Evolutionary conservation across 2,329 filamentous ascomycete species (phyloP), one percentile per base, ranked within the genome.

Genomic region (Epichloe sylvatica): DNA sequence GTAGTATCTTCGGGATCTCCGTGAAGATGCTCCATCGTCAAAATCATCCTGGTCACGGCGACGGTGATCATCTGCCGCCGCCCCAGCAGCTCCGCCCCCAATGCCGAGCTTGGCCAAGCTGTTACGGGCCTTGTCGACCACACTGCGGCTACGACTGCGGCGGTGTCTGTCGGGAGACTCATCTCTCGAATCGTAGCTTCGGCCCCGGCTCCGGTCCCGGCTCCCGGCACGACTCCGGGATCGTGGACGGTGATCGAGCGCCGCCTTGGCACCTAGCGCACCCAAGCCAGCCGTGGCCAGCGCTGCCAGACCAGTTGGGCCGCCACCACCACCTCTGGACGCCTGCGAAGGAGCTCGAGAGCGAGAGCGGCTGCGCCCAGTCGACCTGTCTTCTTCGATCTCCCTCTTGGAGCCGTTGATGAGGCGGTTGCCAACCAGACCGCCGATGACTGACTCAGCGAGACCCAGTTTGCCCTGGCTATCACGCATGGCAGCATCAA

Each of bases 381-480:
- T 78, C 43, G 64, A 65, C 53, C 67, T 69, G 65, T 76, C 81
- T 70, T 74, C 79, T 60, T 74, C 81, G 63, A 80, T 84, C 61
- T 76, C 78, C 64, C 73, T 78, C 68, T 74, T 76, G 45, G 84
- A 80, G 19, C 90, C 90, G 61, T 95, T 90, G 63, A 94, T 78
- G 53, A 95, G 70, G 49, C 86, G 84, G 67, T 89, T 94, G 42
- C 87, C 85, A 34, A 91, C 80, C 43, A 96, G 76, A 65, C 91
- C 91, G 60, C 89, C 90, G 52, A 96, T 78, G 49, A 94, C 89
- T 37, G 90, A 86, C 64, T 94, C 87, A 39, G 89, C 74, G 50
- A 95, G 76, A 59, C 92, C 85, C 45, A 87, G 80, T 68, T 89
- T 94, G 69, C 89, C 83, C 63, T 86, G 82, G 57, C 83, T 80